Evolutionary conservation across 2,329 filamentous ascomycete genomes (phyloP), one percentile per base, ranked within the genome.

Genomic region (Microsporum audouinii): DNA sequence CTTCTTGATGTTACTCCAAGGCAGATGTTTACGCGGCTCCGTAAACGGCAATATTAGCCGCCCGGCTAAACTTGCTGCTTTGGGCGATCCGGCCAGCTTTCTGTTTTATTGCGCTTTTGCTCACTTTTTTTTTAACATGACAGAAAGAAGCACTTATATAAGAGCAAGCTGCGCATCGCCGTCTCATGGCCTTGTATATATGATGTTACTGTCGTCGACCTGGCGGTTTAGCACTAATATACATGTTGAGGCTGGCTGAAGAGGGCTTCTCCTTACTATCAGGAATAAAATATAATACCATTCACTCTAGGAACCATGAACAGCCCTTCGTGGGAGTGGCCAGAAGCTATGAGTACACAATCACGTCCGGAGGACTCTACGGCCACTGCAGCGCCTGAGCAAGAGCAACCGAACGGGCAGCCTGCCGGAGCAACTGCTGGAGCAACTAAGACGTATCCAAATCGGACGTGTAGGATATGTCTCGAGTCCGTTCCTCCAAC

Each of bases 381-480:
- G 38, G 45, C 62, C 49, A 59, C 57, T 55, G 55, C 64, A 55
- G 51, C 63, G 49, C 55, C 62, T 62, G 62, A 66, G 27, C 59
- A 47, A 17, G 55, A 58, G 38, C 63, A 61, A 38, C 63, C 64
- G 43, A 67, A 65, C 31, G 65, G 64, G 17, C 69, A 69, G 59
- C 67, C 69, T 17, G 68, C 56, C 6, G 31, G 29, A 43, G 38
- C 43, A 72, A 60, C 69, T 17, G 68, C 56, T 4, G 31, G 29
- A 43, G 38, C 43, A 72, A 60, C 61, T 29, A 77, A 69, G 57
- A 82, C 83, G 64, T 92, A 89, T 72, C 82, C 83, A 41, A 81
- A 88, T 31, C 82, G 90, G 65, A 88, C 84, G 63, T 97, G 92
- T 74, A 87, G 92, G 62, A 96, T 97, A 65, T 97, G 92, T 71